Evolutionary conservation across 345 rosid species (phyloP), one percentile per base, ranked within the genome.

Genomic region (Populus pruinosa): DNA sequence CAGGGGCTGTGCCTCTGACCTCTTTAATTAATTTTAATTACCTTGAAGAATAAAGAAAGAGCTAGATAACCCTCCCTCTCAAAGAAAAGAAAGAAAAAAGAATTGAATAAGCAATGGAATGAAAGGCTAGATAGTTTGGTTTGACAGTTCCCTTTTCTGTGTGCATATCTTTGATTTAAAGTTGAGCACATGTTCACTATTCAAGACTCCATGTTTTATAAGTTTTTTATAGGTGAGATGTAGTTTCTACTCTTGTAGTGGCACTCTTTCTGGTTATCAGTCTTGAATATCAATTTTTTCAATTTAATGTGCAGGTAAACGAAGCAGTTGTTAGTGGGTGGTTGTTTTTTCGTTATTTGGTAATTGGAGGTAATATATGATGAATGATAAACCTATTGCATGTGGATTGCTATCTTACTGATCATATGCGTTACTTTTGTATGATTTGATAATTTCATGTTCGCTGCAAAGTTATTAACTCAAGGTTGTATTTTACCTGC

Each of bases 281-380:
- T 49, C 31, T 29, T 70, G 25, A 29, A 39, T 71, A 23, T 23
- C 64, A 65, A 5, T 7, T 43, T 3, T 73, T 29, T 43, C 43
- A 56, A 70, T 72, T 33, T 67, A 31, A 50, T 76, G 67, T 87
- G 83, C 91, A 94, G 99, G 97, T 94, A 79, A 92, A 90, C 70
- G 98, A 93, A 88, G 98, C 98, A 17, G 99, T 96, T 83, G 99
- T 96, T 85, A 87, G 86, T 53, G 98, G 99, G 69, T 93, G 99
- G 99, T 81, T 96, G 80, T 94, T 96, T 87, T 96, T 93, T 73
- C 99, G 99, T 41, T 96, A 96, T 87, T 86, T 96, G 90, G 98
- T 93, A 63, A 90, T 96, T 74, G 99, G 99, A 93, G 99, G 99
- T 96, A 89, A 70, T 76, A 17, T 80, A 72, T 67, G 61, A 65